Percentiles rank a stretch among this genome's conserved stretches.
Evolutionary conservation across 2,329 filamentous ascomycete genomes (phyloP).

Genomic region (Cladosporium colombiae): DNA sequence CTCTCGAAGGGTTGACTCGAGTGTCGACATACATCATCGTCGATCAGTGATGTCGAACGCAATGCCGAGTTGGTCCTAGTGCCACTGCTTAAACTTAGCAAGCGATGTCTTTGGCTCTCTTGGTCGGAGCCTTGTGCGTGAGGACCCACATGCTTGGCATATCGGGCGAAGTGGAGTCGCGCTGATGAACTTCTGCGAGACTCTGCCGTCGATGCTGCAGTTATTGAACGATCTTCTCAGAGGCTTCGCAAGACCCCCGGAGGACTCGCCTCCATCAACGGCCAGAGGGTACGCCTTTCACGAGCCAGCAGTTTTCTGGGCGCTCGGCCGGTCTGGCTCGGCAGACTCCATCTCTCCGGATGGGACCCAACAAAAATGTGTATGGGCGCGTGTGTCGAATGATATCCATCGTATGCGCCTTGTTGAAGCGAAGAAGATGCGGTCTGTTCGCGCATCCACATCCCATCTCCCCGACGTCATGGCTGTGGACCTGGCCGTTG

Average conservation of each 20-base stretch:
- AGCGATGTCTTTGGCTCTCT: constrained; percentile 20
- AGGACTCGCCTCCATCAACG: neutral
- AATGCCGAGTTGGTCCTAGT: constrained; percentile 15
- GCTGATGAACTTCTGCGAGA: constrained; percentile 7
- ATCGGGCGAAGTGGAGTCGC: constrained; percentile 15
- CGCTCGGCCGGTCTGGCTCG: neutral
- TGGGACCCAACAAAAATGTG: constrained; percentile 16
- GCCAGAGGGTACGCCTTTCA: neutral
- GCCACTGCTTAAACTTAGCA: constrained; percentile 18
- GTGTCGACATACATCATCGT: neutral
- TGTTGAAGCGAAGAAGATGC: constrained; percentile 9
- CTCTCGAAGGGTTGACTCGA: neutral
- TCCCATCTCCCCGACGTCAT: constrained; percentile 17
- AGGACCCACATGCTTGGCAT: constrained; percentile 7
- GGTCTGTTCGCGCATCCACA: constrained; percentile 4
- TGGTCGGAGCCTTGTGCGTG: constrained; percentile 10
- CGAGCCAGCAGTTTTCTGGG: constrained; percentile 13
- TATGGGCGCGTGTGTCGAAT: constrained; percentile 4
- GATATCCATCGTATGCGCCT: neutral
- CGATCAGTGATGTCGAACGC: constrained; percentile 9
- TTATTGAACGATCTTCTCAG: constrained; percentile 19
- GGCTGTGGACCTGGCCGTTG: constrained; percentile 16
- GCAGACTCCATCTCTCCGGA: constrained; percentile 15
- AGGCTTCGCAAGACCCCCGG: constrained; percentile 11
- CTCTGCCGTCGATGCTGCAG: constrained; percentile 13